Base-by-base conservation (phyloP, 2,329 filamentous ascomycete species). In the Cucurbitaria berberidis region DNA sequence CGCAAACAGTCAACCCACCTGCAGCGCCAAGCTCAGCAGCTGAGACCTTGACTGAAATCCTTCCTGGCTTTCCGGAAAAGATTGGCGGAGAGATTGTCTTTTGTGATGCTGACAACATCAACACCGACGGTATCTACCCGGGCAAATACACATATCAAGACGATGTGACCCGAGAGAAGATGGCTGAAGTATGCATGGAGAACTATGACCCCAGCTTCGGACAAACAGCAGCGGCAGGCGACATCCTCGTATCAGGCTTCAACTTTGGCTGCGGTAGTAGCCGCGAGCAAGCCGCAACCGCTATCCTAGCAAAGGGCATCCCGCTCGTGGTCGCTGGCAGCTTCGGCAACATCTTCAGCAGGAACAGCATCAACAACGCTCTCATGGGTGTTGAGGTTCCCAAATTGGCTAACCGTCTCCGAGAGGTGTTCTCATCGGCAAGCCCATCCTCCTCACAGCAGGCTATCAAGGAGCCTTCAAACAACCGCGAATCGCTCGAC, bases 111-210 rank as follows among this genome's bases (percentile, higher is more conserved):
- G 89, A 92, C 72, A 96, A 96, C 76, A 86, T 97, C 72, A 90
- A 95, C 77, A 98, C 93, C 0, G 93, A 98, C 69, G 88, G 84
- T 48, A 96, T 98, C 73, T 98, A 98, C 74, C 89, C 92, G 0
- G 91, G 90, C 4, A 92, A 93, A 71, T 92, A 91, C 74, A 97
- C 93, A 0, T 98, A 98, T 76, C 91, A 96, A 71, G 93, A 98
- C 69, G 84, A 90, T 66, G 82, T 98, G 1, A 78, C 89, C 0
- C 80, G 77, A 0, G 88, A 91, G 56, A 86, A 86, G 51, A 97
- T 98, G 93, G 91, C 91, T 0, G 80, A 89, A 61, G 92, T 93
- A 0, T 93, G 89, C 75, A 97, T 98, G 92, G 84, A 89, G 72
- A 98, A 98, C 81, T 98, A 96, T 77, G 93, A 98, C 71, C 77